Base-by-base conservation (phyloP, 352 stramenopile species). In the Phytophthora hibernalis region DNA sequence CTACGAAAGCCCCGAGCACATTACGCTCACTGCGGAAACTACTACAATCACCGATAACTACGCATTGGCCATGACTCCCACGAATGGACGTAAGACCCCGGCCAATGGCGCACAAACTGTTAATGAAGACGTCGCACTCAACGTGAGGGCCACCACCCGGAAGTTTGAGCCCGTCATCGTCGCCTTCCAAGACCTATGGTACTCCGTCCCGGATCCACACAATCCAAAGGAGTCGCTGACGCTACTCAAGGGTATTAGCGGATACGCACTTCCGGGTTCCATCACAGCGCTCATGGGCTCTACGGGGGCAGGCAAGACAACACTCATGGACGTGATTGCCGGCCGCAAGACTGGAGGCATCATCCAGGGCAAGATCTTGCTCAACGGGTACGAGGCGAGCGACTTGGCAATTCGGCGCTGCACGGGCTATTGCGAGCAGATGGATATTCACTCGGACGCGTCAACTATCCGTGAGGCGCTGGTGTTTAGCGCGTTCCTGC, bases 241-340 rank as follows among this genome's bases (percentile, higher is more conserved):
- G 16, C 61, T 97, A 26, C 69, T 97, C n/a, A 70, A 74, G 24
- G 65, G 74, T 4, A 79, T 91, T 51, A 77, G 38, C 18, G 82
- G 77, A 7, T 72, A 72, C 33, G 71, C 74, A 15, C 16, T 64
- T 2, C 81, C 81, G 0, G 82, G 82, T 8, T 66, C 58, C 7
- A 80, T 91, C 28, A 80, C 73, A 3, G 81, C 81, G 0, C 59
- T 91, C 20, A 88, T 89, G 75, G 82, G 82, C 12, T 79, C 71
- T 1, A 77, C 62, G 1, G 83, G 84, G 42, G 80, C 85, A 42
- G 90, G 91, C 6, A 97, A 98, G 68, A 97, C 92, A 5, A 98
- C 93, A 7, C 77, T 98, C 8, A 89, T 97, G 63, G 92, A 98
- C 77, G 92, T 98, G 2, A 92, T 98, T 40, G 87, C 93, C 3